Base-by-base conservation (phyloP, 1,284 basidiomycete species). In the Inonotus obliquus region DNA sequence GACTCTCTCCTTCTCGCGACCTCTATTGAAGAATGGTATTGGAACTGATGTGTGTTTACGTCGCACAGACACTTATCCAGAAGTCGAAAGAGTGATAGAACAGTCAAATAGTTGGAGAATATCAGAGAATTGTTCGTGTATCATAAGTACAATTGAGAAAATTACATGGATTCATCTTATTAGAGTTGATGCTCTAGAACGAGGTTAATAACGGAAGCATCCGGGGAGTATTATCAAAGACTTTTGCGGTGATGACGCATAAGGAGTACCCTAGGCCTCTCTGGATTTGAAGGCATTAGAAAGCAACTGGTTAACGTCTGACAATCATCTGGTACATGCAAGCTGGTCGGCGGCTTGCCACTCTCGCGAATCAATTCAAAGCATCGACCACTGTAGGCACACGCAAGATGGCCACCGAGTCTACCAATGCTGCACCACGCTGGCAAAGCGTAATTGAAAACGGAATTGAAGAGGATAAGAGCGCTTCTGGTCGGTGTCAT, bases 361-460 rank as follows among this genome's bases (percentile, higher is more conserved):
- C 19, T 21, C 54, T 55, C 38, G 54, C n/a, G 2, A 25, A 29
- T 35, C 48, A 53, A 41, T 32, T 53, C 27, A 27, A 10, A 21
- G 2, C 21, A 32, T 11, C 51, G 21, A n/a, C 6, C 9, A 27
- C n/a, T 13, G 0, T 44, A 14, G 17, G 25, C 21, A 19, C 25
- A 9, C 9, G 25, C 4, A 52, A 32, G 51, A 14, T 49, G 21
- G 4, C 48, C 4, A 37, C 23, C 4, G 37, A 48, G 11, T 27
- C 39, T 38, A 32, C 32, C 9, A 21, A 6, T 9, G 41, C 11
- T 44, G 54, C 19, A 13, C 82, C 82, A 9, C 76, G 78, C 41
- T 87, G 85, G 85, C 76, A 81, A 60, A 71, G 71, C 7, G 76
- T 76, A 0, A 75, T 87, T 41, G 70, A 72, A 9, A 73, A 75